Conservation (phyloP, 257 asterid genomes). For the Parsonsia alboflavescens region DNA sequence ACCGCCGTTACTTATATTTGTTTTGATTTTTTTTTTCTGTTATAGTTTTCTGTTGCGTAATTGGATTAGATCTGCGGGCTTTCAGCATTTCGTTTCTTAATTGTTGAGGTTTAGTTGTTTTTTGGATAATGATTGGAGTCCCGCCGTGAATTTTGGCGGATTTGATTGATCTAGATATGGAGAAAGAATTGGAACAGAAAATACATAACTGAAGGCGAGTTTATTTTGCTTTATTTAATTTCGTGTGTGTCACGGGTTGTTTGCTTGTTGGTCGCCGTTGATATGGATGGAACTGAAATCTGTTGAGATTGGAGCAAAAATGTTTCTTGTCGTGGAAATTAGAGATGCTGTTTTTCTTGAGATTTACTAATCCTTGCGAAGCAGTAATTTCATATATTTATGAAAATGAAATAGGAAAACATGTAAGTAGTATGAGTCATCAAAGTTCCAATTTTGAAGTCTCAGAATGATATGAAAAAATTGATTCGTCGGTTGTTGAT, state of each 20-base stretch:
- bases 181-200: not conserved
- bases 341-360: not conserved
- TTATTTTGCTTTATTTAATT: not conserved
- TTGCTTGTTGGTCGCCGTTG: not conserved
- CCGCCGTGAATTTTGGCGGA: constrained; percentile 2
- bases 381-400: not conserved
- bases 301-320: not conserved
- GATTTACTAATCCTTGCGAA: not conserved
- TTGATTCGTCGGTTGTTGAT: not conserved
- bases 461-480: not conserved
- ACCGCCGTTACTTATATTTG: constrained; percentile 26
- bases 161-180: constrained; percentile 21
- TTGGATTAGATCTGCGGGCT: constrained; percentile 21
- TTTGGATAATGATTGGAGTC: constrained; percentile 6
- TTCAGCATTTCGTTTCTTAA: not conserved
- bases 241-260: not conserved
- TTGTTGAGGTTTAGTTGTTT: not conserved
- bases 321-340: not conserved
- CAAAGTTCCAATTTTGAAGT: not conserved
- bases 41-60: not conserved
- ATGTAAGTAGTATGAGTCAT: not conserved
- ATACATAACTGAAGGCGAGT: not conserved
- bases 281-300: not conserved
- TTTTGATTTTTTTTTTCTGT: constrained; percentile 21
- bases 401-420: not conserved